phyloP scores from a whole-genome alignment of 2,329 filamentous ascomycete genomes.

The Colletotrichum paranaense region DNA sequence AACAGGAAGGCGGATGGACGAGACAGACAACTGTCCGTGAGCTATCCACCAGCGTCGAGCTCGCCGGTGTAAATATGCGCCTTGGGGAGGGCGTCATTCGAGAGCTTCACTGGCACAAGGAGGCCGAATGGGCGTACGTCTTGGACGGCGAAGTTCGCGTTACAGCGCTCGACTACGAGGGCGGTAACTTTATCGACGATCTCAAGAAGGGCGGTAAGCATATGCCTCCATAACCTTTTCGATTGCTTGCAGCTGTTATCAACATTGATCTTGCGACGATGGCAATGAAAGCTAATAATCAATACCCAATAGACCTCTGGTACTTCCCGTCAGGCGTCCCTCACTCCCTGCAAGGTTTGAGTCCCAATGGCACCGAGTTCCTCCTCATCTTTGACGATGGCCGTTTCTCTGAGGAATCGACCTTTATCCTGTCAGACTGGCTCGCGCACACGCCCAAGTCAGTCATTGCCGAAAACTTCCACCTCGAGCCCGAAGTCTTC shows the following conservation, averaged over 20 bases:
- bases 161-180: slow-evolving; percentile 79
- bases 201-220: slow-evolving; percentile 68
- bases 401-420: slow-evolving; percentile 70
- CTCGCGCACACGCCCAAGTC: slow-evolving; percentile 78
- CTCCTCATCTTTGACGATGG: slow-evolving; percentile 61
- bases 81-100: slow-evolving; percentile 79
- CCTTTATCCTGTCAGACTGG: slow-evolving; percentile 81
- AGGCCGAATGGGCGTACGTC: slow-evolving; percentile 83
- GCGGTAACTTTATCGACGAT: slow-evolving; percentile 82
- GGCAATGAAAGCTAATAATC: neutral
- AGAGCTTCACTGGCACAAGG: slow-evolving; percentile 85
- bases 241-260: neutral
- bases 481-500: slow-evolving; percentile 77
- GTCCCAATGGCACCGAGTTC: slow-evolving; percentile 45
- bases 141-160: slow-evolving; percentile 77
- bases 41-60: slow-evolving; percentile 73
- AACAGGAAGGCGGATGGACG: slow-evolving; percentile 80
- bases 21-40: slow-evolving; percentile 77
- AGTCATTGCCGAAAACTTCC: slow-evolving; percentile 81
- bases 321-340: slow-evolving; percentile 84
- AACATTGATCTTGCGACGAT: neutral
- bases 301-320: slow-evolving; percentile 70
- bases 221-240: no score
- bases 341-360: slow-evolving; percentile 70
- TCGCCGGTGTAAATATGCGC: slow-evolving; percentile 84